These are phyloP conservation scores for Podaxis sp. DNA, from an alignment of 768 basidiomycete genomes.

Conservation along the genomic window DNA sequence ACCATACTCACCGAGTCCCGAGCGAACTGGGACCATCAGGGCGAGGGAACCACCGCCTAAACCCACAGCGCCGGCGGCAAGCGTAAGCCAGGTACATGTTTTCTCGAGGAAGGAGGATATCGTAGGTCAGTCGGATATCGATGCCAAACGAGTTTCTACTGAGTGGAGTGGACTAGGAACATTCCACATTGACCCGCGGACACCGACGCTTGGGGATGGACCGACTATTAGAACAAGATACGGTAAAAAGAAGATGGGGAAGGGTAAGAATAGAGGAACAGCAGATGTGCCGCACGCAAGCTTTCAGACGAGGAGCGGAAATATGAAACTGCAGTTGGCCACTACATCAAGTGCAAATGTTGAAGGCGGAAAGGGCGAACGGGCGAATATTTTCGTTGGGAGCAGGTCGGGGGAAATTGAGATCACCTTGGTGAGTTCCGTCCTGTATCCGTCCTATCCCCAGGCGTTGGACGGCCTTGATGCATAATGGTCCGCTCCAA, in stretches of 20 bases:
- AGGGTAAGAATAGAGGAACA: conserved; percentile 27
- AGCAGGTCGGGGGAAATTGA: conserved; percentile 38
- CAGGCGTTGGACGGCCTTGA: neutral
- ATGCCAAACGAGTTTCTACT: no score
- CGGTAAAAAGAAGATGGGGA: conserved; percentile 16
- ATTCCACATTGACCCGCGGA: conserved; percentile 40
- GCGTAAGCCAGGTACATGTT: conserved; percentile 34
- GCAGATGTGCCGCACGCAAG: conserved; percentile 33
- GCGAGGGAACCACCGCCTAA: neutral
- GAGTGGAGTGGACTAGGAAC: conserved; percentile 29
- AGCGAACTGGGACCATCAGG: neutral
- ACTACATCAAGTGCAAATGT: conserved; percentile 33
- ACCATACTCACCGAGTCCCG: conserved; percentile 20
- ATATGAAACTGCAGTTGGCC: conserved; percentile 36
- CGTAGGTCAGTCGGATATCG: conserved; percentile 24
- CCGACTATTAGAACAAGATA: conserved; percentile 16
- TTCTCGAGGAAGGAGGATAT: conserved; percentile 30
- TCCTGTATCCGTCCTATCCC: neutral
- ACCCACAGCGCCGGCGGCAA: conserved; percentile 16
- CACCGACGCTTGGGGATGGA: conserved; percentile 27
- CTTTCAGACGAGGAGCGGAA: conserved; percentile 41
- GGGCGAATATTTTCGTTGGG: conserved; percentile 35
- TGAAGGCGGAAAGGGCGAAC: conserved; percentile 23
- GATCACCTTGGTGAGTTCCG: conserved; percentile 36
- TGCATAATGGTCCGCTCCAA: neutral